Base-by-base conservation (phyloP, 2,329 filamentous ascomycete genomes). In the Podosphaera xanthii region DNA sequence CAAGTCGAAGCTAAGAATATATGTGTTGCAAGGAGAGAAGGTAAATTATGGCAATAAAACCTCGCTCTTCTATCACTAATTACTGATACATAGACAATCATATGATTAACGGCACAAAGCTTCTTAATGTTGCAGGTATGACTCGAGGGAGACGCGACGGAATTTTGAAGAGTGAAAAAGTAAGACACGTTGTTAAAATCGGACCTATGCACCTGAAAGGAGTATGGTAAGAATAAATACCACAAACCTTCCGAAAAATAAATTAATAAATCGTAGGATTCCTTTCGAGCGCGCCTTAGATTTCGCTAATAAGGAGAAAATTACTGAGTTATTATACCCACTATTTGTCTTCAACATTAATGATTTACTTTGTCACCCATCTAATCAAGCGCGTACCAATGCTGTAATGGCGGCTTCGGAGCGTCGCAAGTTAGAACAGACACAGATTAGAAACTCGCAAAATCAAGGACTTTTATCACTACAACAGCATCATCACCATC, bases 291-390 rank as follows among this genome's bases (percentile, higher is more conserved):
- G 92, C 64, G 92, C 92, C n/a, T 75, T 98, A 59, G 92, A 97
- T 67, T 97, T 98, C 70, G 92, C 92, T 64, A 98, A 98, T 75
- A 97, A 96, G 77, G 92, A 98, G 72, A 97, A 97, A 74, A 98
- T 97, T 63, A 97, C 92, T 0, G 91, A 97, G 72, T 75, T 90
- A 55, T 75, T 97, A 59, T 98, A 97, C 71, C 92, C 92, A 58
- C 76, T 98, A 56, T 98, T 98, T 70, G 92, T 97, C 46, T 90
- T 97, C 72, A 94, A 97, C 72, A 97, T 97, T 69, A 88, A 88
- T 61, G 86, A 88, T 60, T 77, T 97, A 63, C 79, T 97, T 57
- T 97, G 96, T 71, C 91, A 97, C 70, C 91, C 92, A 0, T 84
- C 86, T 48, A 96, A 96, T 70, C 85, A 89, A 69, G 86, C 75